Base-by-base conservation (phyloP, 73 alveolate species). In the Paramecium octaurelia region DNA sequence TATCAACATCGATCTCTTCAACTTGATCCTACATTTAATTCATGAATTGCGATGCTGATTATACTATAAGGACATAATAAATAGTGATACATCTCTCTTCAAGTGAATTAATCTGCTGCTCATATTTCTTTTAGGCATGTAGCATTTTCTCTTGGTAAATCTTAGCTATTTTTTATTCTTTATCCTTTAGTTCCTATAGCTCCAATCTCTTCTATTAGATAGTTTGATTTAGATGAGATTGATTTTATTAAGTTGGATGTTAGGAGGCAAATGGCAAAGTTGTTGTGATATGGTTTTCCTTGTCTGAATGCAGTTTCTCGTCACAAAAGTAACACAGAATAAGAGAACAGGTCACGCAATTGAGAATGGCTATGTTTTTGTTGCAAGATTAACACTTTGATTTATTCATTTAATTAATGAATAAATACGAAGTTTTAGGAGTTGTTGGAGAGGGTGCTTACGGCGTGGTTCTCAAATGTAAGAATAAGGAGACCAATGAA, bases 381-480 rank as follows among this genome's bases (percentile, higher is more conserved):
- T 27, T 31, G 27, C 84, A 43, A 12, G 71, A 43, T 76, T 4
- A 18, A 23, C 71, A 76, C 29, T 76, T 46, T 46, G 46, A 40
- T 21, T 76, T 18, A 50, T 76, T 76, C 71, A 76, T 44, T 44
- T 21, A 76, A 44, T 50, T 76, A 43, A 97, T 97, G 99, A 97
- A 96, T 93, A 97, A 97, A 94, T 97, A 97, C 93, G 99, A 97
- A 59, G 97, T 95, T 5, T 76, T 93, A 57, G 99, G 99, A 77
- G 97, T 96, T 18, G 98, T 97, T 16, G 99, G 99, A 27, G 99
- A 97, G 80, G 99, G 99, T 8, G 99, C 98, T 71, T 97, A 97
- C 69, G 99, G 99, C 11, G 96, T 97, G 14, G 99, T 97, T 58
- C 94, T 96, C 75, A 96, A 97, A 71, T 95, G 98, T 42, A 97